phyloP scores from a whole-genome alignment of 768 basidiomycete genomes.

The Rickenella mellea region DNA sequence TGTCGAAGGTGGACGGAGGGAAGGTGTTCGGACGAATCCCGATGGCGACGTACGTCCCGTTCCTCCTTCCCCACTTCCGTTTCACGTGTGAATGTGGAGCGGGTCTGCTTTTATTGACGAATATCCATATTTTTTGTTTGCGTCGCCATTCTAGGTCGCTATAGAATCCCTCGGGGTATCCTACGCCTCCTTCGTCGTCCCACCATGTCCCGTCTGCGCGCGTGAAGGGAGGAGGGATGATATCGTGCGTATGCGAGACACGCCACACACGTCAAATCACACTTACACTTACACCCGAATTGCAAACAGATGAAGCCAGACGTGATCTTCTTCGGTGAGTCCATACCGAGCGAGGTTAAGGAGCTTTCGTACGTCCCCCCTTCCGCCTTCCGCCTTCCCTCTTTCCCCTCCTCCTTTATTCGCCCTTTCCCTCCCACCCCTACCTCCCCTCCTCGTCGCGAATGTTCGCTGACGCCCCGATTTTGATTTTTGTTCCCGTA shows the following conservation, averaged over 20 bases:
- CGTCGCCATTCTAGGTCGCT: constrained; percentile 46
- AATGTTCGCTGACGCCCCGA: neutral
- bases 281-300: constrained; percentile 2
- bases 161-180: constrained; percentile 59
- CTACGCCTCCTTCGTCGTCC: constrained; percentile 72
- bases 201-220: constrained; percentile 64
- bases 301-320: constrained; percentile 69
- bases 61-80: neutral
- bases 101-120: neutral
- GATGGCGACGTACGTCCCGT: constrained; percentile 72
- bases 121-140: neutral
- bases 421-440: too few species aligned
- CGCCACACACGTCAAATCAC: neutral
- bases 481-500: constrained; percentile 15
- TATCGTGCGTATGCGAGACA: constrained; percentile 35
- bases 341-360: constrained; percentile 56
- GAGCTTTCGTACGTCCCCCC: constrained; percentile 61
- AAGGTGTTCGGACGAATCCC: constrained; percentile 75
- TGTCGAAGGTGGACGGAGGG: constrained; percentile 51
- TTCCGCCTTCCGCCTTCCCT: neutral
- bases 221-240: constrained; percentile 45
- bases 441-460: too few species aligned
- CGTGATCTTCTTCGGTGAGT: constrained; percentile 86
- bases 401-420: too few species aligned
- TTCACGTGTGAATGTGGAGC: too few species aligned